phyloP scores from a whole-genome alignment of 2,329 filamentous ascomycete genomes.

The Trematosphaeria pertusa region DNA sequence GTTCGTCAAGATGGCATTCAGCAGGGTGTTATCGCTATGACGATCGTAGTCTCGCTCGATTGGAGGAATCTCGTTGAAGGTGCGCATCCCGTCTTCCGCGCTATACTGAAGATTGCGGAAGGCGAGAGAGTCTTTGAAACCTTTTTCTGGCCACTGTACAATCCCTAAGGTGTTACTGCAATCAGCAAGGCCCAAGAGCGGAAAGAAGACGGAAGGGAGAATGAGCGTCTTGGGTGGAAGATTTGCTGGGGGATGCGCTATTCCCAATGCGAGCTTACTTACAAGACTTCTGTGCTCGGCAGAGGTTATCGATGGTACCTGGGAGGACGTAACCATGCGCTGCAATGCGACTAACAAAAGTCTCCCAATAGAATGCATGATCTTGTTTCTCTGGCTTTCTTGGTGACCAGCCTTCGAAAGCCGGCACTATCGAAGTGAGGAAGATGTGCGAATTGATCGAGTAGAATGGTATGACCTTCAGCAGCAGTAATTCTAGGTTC shows the following conservation, averaged over 20 bases:
- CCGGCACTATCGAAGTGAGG: constrained; percentile 25
- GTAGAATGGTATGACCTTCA: constrained; percentile 37
- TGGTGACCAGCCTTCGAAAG: constrained; percentile 20
- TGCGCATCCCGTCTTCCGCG: constrained; percentile 12
- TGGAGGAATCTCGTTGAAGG: constrained; percentile 33
- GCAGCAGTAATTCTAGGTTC: constrained; percentile 28
- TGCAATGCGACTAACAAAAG: constrained; percentile 23
- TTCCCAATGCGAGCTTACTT: too few species aligned
- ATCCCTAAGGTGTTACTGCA: too few species aligned
- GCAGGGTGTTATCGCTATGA: constrained; percentile 12
- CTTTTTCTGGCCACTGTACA: constrained; percentile 30
- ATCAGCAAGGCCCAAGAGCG: too few species aligned
- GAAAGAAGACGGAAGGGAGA: too few species aligned
- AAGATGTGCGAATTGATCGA: constrained; percentile 40
- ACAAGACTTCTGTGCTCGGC: constrained; percentile 25
- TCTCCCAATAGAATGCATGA: constrained; percentile 23
- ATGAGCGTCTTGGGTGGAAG: too few species aligned
- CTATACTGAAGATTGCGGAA: constrained; percentile 33
- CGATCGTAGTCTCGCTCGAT: constrained; percentile 21
- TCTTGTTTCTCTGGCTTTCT: constrained; percentile 14
- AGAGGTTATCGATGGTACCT: constrained; percentile 24
- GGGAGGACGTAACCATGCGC: constrained; percentile 28
- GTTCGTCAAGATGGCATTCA: constrained; percentile 28
- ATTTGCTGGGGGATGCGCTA: too few species aligned
- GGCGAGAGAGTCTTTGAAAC: constrained; percentile 26